Percentiles rank a stretch among this genome's conserved stretches.
phyloP scores from a whole-genome alignment of 2,329 filamentous ascomycete species.

The Basipetospora chlamydospora region DNA sequence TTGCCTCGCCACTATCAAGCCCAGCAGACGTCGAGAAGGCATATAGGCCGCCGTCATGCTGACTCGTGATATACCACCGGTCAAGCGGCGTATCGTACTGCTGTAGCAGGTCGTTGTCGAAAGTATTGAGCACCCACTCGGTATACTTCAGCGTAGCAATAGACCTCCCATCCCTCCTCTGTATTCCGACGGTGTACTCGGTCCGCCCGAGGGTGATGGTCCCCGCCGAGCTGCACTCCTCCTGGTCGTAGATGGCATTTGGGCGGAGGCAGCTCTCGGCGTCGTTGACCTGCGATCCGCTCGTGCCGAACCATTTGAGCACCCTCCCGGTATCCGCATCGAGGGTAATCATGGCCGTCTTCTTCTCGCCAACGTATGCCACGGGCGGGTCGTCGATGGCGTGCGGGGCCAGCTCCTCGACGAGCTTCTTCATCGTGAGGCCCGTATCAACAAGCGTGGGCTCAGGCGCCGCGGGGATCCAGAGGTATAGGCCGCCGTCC shows the following conservation, averaged over 20 bases:
- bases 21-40: constrained; percentile 33
- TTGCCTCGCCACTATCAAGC: constrained; percentile 1
- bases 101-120: constrained; percentile 70
- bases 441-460: constrained; percentile 50
- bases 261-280: constrained; percentile 62
- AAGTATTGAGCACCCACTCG: constrained; percentile 89
- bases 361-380: constrained; percentile 83
- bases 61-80: constrained; percentile 75
- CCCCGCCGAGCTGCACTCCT: constrained; percentile 66
- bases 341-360: constrained; percentile 75
- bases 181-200: constrained; percentile 81
- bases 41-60: constrained; percentile 71
- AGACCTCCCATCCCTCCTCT: constrained; percentile 55
- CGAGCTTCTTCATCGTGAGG: constrained; percentile 70
- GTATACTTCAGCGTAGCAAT: constrained; percentile 86
- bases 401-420: constrained; percentile 70
- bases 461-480: constrained; percentile 47
- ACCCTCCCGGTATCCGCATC: constrained; percentile 76
- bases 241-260: constrained; percentile 50
- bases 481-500: constrained; percentile 77
- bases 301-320: constrained; percentile 69
- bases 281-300: constrained; percentile 51
- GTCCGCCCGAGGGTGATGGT: constrained; percentile 73
- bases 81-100: constrained; percentile 59
- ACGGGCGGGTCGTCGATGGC: constrained; percentile 61